Evolutionary conservation across 2,329 filamentous ascomycete genomes (phyloP).

Genomic region (Bimuria novae-zelandiae): DNA sequence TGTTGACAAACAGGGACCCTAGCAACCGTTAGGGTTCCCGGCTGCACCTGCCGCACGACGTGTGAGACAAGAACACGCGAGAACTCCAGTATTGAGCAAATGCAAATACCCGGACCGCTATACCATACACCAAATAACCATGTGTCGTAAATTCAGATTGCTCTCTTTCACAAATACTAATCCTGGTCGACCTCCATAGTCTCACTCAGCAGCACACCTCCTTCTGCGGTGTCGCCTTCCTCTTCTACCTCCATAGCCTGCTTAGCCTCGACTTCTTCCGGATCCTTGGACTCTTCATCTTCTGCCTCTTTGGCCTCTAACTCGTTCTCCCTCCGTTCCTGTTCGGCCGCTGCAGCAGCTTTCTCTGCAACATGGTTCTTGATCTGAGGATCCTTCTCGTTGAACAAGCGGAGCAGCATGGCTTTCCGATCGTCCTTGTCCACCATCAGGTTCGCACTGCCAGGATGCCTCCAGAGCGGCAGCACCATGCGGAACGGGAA

Average conservation of each 20-base stretch:
- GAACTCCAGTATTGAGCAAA: too few species aligned
- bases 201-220: too few species aligned
- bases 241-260: slow-evolving; percentile 1
- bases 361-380: slow-evolving; percentile 44
- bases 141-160: too few species aligned
- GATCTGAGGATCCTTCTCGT: slow-evolving; percentile 82
- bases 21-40: too few species aligned
- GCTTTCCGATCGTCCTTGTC: slow-evolving; percentile 94
- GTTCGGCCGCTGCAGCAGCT: slow-evolving; percentile 27
- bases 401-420: slow-evolving; percentile 88
- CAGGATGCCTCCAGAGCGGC: slow-evolving; percentile 90
- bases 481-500: slow-evolving; percentile 81
- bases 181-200: too few species aligned
- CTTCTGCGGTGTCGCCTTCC: background rate
- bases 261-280: background rate
- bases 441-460: slow-evolving; percentile 94
- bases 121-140: too few species aligned
- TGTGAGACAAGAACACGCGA: too few species aligned
- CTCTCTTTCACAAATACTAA: too few species aligned
- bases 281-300: slow-evolving; percentile 12
- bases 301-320: slow-evolving; percentile 13
- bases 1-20: too few species aligned
- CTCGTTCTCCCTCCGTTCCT: slow-evolving; percentile 13
- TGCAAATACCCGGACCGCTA: too few species aligned
- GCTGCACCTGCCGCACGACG: too few species aligned